Evolutionary conservation across 2,329 filamentous ascomycete species (phyloP).

Genomic region (Chaetomium globosum): DNA sequence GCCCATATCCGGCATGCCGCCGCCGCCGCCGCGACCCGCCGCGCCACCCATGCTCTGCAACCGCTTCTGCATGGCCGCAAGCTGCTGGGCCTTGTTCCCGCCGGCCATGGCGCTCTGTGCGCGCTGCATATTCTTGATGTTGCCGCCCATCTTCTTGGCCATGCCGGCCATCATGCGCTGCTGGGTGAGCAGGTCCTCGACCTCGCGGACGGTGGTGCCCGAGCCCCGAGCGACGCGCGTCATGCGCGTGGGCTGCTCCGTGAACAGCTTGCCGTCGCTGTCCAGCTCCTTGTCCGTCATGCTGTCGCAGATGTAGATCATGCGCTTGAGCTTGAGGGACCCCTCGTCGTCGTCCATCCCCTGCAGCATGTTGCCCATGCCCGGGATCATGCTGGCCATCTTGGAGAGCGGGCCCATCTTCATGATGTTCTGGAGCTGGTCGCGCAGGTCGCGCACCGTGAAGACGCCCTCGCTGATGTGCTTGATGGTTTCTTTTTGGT

Average conservation of each 20-base stretch:
- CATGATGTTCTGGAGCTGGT: slow-evolving; percentile 97
- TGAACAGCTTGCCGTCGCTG: slow-evolving; percentile 89
- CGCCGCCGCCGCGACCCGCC: slow-evolving; percentile 49
- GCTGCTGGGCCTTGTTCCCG: slow-evolving; percentile 87
- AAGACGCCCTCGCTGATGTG: slow-evolving; percentile 97
- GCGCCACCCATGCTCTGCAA: slow-evolving; percentile 88
- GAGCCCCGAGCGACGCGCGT: slow-evolving; percentile 87
- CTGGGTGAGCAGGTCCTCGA: slow-evolving; percentile 96
- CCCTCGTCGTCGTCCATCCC: slow-evolving; percentile 98
- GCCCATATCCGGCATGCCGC: slow-evolving; percentile 78
- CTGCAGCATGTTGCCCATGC: slow-evolving; percentile 88
- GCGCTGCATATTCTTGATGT: slow-evolving; percentile 96
- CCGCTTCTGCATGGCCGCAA: slow-evolving; percentile 96
- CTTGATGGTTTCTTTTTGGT: slow-evolving; percentile 99
- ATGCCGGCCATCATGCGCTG: slow-evolving; percentile 98
- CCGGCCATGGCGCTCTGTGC: slow-evolving; percentile 90
- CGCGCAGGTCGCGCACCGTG: slow-evolving; percentile 88
- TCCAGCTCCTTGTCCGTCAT: slow-evolving; percentile 98
- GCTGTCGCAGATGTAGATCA: slow-evolving; percentile 98
- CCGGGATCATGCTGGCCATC: slow-evolving; percentile 98
- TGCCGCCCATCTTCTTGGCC: slow-evolving; percentile 98
- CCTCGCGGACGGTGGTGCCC: slow-evolving; percentile 86
- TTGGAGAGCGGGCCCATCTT: slow-evolving; percentile 98
- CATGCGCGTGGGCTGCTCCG: slow-evolving; percentile 90
- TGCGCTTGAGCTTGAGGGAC: slow-evolving; percentile 88